Conservation (phyloP, 148 eudicot species). For the Nyssa sinensis region DNA sequence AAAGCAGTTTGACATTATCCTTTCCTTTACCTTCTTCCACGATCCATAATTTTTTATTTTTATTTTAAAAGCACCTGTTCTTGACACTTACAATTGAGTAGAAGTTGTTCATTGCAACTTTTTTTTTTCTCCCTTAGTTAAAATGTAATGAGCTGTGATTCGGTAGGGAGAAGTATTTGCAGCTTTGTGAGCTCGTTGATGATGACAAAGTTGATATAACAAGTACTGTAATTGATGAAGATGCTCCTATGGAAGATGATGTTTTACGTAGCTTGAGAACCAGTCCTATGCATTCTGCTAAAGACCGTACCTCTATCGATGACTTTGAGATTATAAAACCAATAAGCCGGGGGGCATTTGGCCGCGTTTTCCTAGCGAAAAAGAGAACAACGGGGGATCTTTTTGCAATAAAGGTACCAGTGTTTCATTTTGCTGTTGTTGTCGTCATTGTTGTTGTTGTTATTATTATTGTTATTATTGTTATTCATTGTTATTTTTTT, state of each 20-base stretch:
- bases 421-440: neutral
- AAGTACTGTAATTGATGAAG: slow-evolving; percentile 96
- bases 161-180: slow-evolving; percentile 92
- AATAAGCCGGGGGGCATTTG: slow-evolving; percentile 97
- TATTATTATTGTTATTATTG: neutral
- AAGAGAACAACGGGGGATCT: slow-evolving; percentile 98
- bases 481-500: neutral
- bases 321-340: slow-evolving; percentile 99
- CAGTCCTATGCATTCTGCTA: slow-evolving; percentile 86
- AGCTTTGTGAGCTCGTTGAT: slow-evolving; percentile 87
- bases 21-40: neutral
- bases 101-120: slow-evolving; percentile 6
- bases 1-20: neutral
- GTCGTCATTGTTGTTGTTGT: neutral
- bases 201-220: slow-evolving; percentile 86
- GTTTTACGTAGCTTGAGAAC: slow-evolving; percentile 89
- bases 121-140: neutral
- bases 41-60: too few relatives aligned
- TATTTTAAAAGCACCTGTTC: too few relatives aligned
- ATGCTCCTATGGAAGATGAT: slow-evolving; percentile 97
- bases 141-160: slow-evolving; percentile 9
- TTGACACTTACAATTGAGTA: neutral
- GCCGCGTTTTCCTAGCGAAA: slow-evolving; percentile 91
- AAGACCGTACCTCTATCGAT: slow-evolving; percentile 95
- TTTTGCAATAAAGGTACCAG: slow-evolving; percentile 91